These are phyloP conservation scores for Tetracladium setigerum DNA, from an alignment of 495 filamentous ascomycete genomes.

Conservation along the genomic window DNA sequence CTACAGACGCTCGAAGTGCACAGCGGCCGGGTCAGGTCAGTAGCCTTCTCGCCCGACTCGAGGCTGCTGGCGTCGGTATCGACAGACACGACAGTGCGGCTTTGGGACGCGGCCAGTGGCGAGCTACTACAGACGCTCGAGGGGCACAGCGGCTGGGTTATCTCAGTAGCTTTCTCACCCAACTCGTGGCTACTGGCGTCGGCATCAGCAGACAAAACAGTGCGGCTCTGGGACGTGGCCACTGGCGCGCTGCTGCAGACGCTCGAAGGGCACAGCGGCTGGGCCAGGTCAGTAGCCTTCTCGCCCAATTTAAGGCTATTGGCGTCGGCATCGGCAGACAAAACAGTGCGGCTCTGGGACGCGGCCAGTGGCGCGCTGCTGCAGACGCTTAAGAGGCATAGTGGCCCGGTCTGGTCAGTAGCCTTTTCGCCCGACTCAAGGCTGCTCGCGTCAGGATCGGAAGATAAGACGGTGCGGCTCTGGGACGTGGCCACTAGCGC, in stretches of 20 bases:
- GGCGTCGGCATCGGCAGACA: conserved; percentile 79
- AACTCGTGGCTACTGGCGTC: conserved; percentile 79
- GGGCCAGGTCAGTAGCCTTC: conserved; percentile 72
- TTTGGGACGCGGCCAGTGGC: not conserved
- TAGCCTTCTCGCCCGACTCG: too few species aligned
- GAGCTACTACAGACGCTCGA: conserved; percentile 15
- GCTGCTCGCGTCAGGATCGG: conserved; percentile 2
- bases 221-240: conserved; percentile 7
- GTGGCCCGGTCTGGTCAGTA: conserved; percentile 3
- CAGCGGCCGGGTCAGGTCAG: not conserved
- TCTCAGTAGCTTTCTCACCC: conserved; percentile 26
- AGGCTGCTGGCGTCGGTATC: too few species aligned
- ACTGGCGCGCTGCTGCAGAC: conserved; percentile 30
- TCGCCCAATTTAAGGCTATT: conserved; percentile 74
- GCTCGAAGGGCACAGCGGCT: conserved; percentile 64
- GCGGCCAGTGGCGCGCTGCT: too few species aligned
- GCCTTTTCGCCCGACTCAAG: too few species aligned
- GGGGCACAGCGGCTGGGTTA: conserved; percentile 18
- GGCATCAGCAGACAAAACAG: conserved; percentile 61
- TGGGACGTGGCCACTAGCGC: conserved; percentile 1
- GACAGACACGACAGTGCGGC: too few species aligned
- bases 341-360: too few species aligned
- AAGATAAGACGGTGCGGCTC: conserved; percentile 5
- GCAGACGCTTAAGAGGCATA: conserved; percentile 7
- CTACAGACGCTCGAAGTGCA: conserved; percentile 6